Percentiles rank a stretch among this genome's conserved stretches.
These are phyloP conservation scores for Stentor coeruleus DNA, from an alignment of 73 alveolate genomes.

Conservation along the genomic window DNA sequence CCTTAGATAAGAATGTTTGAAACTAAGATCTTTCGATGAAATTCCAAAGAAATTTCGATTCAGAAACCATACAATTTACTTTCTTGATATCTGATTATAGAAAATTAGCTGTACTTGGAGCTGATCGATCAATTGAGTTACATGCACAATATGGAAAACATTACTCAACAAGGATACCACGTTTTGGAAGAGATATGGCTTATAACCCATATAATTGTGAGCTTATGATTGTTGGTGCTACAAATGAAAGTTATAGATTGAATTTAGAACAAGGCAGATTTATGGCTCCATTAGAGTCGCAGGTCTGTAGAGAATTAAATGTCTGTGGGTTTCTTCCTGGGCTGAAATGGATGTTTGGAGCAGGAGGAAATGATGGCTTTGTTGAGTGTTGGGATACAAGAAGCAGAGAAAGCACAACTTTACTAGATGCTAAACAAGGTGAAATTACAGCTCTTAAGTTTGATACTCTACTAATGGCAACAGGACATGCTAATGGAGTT, in stretches of 20 bases:
- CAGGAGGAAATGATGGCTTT: constrained; percentile 84
- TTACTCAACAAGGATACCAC: constrained; percentile 84
- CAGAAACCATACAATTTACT: constrained; percentile 82
- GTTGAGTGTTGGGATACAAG: constrained; percentile 78
- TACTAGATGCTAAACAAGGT: constrained; percentile 41
- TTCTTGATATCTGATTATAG: constrained; percentile 86
- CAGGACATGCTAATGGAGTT: constrained; percentile 74
- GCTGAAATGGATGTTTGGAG: constrained; percentile 57
- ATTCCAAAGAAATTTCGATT: constrained; percentile 93
- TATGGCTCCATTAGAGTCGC: constrained; percentile 65
- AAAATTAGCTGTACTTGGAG: constrained; percentile 89
- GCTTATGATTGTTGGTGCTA: constrained; percentile 88
- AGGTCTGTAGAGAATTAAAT: constrained; percentile 57
- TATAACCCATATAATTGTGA: constrained; percentile 85
- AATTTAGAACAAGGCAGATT: constrained; percentile 84
- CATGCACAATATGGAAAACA: constrained; percentile 97
- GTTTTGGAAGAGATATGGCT: constrained; percentile 90
- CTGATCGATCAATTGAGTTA: constrained; percentile 91
- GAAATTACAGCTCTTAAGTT: constrained; percentile 73
- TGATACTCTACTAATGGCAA: constrained; percentile 75
- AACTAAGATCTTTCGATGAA: constrained; percentile 89
- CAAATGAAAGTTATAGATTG: constrained; percentile 87
- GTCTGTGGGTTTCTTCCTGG: constrained; percentile 61
- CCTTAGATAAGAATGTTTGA: too few species aligned
- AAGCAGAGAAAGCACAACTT: constrained; percentile 47